Conservation (phyloP, 371 early-diverging fungal species). For the Choanephora cucurbitarum region DNA sequence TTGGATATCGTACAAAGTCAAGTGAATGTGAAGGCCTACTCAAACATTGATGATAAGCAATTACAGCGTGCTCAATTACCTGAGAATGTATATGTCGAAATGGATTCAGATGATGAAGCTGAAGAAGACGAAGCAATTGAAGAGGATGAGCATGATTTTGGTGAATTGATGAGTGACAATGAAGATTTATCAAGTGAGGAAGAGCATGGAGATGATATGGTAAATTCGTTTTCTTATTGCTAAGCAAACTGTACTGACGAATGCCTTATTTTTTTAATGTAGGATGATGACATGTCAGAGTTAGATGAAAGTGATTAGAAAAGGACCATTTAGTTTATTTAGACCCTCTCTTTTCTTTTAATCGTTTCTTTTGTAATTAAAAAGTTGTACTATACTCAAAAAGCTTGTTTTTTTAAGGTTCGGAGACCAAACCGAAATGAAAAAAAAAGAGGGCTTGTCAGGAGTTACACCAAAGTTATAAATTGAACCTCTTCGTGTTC, state of each 20-base stretch:
- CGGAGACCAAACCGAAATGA: not conserved
- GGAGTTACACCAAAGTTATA: not conserved
- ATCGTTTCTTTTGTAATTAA: too few species aligned
- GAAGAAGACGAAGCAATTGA: slow-evolving; percentile 42
- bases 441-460: slow-evolving; percentile 1
- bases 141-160: slow-evolving; percentile 27
- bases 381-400: too few species aligned
- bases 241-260: not conserved
- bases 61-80: slow-evolving; percentile 35
- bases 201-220: slow-evolving; percentile 19
- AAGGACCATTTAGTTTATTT: slow-evolving; percentile 10
- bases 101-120: slow-evolving; percentile 59
- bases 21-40: slow-evolving; percentile 58
- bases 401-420: not conserved
- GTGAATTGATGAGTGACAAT: slow-evolving; percentile 5
- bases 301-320: slow-evolving; percentile 20
- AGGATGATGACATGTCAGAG: slow-evolving; percentile 16
- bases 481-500: not conserved
- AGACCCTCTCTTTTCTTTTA: too few species aligned
- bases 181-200: slow-evolving; percentile 20
- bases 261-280: not conserved
- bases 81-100: slow-evolving; percentile 59
- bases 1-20: slow-evolving; percentile 78
- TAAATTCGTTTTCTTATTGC: not conserved
- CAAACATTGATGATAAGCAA: slow-evolving; percentile 41